Conservation (phyloP, 345 rosid species). For the Hibiscus mutabilis region DNA sequence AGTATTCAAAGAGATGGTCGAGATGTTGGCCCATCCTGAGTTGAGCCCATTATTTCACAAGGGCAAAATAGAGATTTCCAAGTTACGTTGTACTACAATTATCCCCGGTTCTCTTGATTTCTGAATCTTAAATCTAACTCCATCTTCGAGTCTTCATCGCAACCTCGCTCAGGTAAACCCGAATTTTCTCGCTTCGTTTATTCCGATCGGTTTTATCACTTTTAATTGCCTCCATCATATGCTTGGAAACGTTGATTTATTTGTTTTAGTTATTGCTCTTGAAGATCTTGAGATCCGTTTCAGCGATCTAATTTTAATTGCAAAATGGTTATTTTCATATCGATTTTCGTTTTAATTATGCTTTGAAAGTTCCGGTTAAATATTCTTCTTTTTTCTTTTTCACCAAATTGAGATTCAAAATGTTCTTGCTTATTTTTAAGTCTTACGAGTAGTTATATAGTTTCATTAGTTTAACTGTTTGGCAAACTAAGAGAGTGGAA, state of each 20-base stretch:
- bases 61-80: neutral
- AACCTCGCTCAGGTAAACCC: constrained; percentile 21
- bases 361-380: neutral
- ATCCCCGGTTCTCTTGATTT: neutral
- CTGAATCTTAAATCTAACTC: neutral
- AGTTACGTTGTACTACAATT: too few relatives aligned
- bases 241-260: neutral
- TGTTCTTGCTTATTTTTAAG: too few relatives aligned
- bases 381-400: too few relatives aligned
- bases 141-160: neutral
- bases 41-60: neutral
- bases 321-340: neutral
- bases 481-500: neutral
- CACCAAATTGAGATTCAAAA: too few relatives aligned
- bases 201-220: neutral
- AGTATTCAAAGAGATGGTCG: neutral
- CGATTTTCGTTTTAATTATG: neutral
- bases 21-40: neutral
- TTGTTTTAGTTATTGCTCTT: neutral
- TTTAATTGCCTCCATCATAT: neutral
- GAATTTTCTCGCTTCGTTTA: neutral
- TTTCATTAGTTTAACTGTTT: neutral
- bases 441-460: too few relatives aligned
- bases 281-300: neutral
- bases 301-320: too few relatives aligned